phyloP scores from a whole-genome alignment of 2,329 filamentous ascomycete species.

The Alternaria solani region DNA sequence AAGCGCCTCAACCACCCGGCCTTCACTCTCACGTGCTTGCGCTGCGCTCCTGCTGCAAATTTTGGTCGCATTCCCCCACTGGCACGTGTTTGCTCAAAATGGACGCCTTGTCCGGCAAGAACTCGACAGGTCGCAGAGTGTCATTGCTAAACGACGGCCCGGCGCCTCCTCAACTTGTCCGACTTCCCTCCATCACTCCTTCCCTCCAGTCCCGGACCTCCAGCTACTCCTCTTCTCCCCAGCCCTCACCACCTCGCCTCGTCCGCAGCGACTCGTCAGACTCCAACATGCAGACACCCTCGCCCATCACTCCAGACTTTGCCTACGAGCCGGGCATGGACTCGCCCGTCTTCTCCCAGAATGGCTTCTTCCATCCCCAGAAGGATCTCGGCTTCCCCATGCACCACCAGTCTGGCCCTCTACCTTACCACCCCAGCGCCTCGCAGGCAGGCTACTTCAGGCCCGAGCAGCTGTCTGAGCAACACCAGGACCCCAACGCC shows the following conservation, averaged over 20 bases:
- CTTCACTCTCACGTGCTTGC: slow-evolving; percentile 32
- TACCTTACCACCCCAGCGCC: slow-evolving; percentile 34
- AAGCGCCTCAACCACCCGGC: slow-evolving; percentile 3
- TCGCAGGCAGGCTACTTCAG: slow-evolving; percentile 33
- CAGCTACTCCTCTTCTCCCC: slow-evolving; percentile 57
- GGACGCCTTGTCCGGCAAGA: slow-evolving; percentile 57
- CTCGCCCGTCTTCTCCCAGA: slow-evolving; percentile 40
- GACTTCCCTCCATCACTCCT: slow-evolving; percentile 48
- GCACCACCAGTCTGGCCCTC: slow-evolving; percentile 31
- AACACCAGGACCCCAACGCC: slow-evolving; percentile 34
- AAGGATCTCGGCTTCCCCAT: slow-evolving; percentile 37
- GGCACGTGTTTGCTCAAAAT: slow-evolving; percentile 52
- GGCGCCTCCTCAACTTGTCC: slow-evolving; percentile 40
- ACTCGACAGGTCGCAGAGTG: slow-evolving; percentile 59
- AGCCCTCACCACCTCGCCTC: slow-evolving; percentile 56
- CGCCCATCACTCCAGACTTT: slow-evolving; percentile 57
- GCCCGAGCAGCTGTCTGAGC: slow-evolving; percentile 21
- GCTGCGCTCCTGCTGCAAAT: slow-evolving; percentile 17
- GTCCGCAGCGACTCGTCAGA: slow-evolving; percentile 58
- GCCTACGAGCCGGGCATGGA: slow-evolving; percentile 38
- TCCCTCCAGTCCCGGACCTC: slow-evolving; percentile 52
- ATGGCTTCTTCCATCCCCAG: slow-evolving; percentile 38
- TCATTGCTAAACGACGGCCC: slow-evolving; percentile 60
- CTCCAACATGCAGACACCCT: slow-evolving; percentile 55
- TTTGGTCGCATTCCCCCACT: slow-evolving; percentile 38